Evolutionary conservation across 192 early-diverging fungal genomes (phyloP).

Genomic region (Neocallimastix lanati): DNA sequence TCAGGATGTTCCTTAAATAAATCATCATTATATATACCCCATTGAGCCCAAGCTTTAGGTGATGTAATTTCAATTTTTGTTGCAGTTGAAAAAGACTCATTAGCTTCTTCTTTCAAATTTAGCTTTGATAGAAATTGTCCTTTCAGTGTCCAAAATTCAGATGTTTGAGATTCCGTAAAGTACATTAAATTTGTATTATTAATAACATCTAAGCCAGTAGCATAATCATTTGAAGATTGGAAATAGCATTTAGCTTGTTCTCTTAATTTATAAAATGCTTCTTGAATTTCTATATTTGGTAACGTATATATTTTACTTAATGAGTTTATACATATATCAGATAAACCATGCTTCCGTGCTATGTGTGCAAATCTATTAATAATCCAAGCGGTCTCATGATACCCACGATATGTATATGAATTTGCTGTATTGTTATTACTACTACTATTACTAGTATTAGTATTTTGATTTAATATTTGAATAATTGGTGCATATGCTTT

Average conservation of each 20-base stretch:
- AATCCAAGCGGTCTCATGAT: slow-evolving; percentile 99
- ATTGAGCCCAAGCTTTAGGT: slow-evolving; percentile 91
- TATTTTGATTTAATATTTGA: slow-evolving; percentile 25
- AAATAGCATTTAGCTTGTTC: slow-evolving; percentile 98
- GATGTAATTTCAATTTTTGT: slow-evolving; percentile 73
- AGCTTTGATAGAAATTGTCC: slow-evolving; percentile 86
- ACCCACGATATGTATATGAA: slow-evolving; percentile 88
- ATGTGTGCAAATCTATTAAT: slow-evolving; percentile 98
- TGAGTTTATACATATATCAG: slow-evolving; percentile 78
- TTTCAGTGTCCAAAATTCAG: slow-evolving; percentile 95
- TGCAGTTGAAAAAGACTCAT: slow-evolving; percentile 72
- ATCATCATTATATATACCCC: slow-evolving; percentile 87
- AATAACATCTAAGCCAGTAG: slow-evolving; percentile 88
- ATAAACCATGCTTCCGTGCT: slow-evolving; percentile 82
- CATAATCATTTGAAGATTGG: slow-evolving; percentile 67
- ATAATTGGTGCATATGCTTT: slow-evolving; percentile 74
- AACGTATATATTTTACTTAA: slow-evolving; percentile 95
- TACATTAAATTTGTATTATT: slow-evolving; percentile 98
- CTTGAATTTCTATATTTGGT: slow-evolving; percentile 99
- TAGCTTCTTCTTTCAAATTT: slow-evolving; percentile 66
- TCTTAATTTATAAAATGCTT: slow-evolving; percentile 86
- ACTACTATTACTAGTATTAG: slow-evolving; percentile 26
- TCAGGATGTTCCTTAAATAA: slow-evolving; percentile 68
- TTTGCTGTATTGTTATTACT: slow-evolving; percentile 29
- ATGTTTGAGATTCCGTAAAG: slow-evolving; percentile 77